Evolutionary conservation across 2,329 filamentous ascomycete genomes (phyloP), one percentile per base, ranked within the genome.

Genomic region (Neofusicoccum parvum): DNA sequence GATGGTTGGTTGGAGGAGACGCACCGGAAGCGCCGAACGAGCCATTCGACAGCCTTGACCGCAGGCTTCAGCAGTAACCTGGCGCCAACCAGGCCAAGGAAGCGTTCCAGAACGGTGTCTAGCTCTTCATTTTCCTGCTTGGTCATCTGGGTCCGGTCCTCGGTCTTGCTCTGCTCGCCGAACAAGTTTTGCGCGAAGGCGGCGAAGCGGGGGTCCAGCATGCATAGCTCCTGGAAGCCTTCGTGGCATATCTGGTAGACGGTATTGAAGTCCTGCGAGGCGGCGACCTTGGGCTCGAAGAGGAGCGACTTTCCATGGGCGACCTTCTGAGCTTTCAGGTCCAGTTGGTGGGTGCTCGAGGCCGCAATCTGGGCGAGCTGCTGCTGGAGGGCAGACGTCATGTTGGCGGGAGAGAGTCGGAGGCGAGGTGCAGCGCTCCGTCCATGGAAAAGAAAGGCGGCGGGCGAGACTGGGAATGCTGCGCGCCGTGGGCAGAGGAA

Each of bases 281-380:
- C 90, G 59, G 95, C 95, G 71, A 94, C 85, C 74, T 89, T 88
- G 67, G 91, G 86, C 72, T 97, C 94, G 82, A 96, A 99, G 67
- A 99, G 92, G 68, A 99, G 82, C 62, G 95, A 99, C 79, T 97
- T 94, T 69, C 92, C 92, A 80, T 99, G 95, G 68, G 92, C 88
- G 67, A 91, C 88, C 79, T 93, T 94, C 81, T 97, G 93, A 73
- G 94, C 92, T 80, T 96, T 97, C 72, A 97, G 86, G 76, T 98
- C 92, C 73, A 98, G 87, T 71, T 94, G 90, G 76, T 94, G 90
- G 72, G 94, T 96, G 72, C 92, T 96, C 74, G 91, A 92, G 70
- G 91, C 89, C 72, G 94, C 92, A 76, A 99, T 94, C 76, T 92
- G 89, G 83, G 94, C 92, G 82, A 99, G 84, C 86, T 99, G 96